Base-by-base conservation (phyloP, 441 rosid species). In the Syzygium syzygioides region DNA sequence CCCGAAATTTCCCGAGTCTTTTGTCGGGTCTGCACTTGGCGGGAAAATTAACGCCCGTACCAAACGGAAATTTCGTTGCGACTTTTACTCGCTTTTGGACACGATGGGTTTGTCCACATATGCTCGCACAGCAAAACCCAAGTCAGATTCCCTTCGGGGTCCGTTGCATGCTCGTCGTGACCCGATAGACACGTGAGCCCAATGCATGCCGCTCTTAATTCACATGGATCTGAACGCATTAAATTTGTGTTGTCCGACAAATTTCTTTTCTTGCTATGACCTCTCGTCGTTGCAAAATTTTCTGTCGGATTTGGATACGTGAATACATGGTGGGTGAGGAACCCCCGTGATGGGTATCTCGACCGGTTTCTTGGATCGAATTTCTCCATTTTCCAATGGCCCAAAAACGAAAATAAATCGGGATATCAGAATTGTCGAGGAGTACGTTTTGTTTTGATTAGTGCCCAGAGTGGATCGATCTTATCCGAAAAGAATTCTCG, bases 161-260 rank as follows among this genome's bases (percentile, higher is more conserved):
- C 25, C 83, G 83, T 23, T 8, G 48, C 41, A 14, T 0, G 2
- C 7, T 60, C 68, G 34, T 13, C 28, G 34, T 2, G 64, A 64
- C 18, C 34, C 15, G 37, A 30, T n/a, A 2, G 37, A 2, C 76
- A 2, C 37, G 2, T 2, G 76, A 64, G 18, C 15, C 76, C 76
- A 17, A 64, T 30, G 2, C 71, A 30, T 8, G 14, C n/a, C 10
- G 18, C 30, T 15, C 71, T 62, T 10, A 4, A n/a, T n/a, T 34
- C 4, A 0, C 32, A 30, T 0, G 34, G 14, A n/a, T 6, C 2
- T 30, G 6, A n/a, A n/a, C 18, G 10, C n/a, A 14, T n/a, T 62
- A 34, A 1, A 30, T 62, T n/a, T 0, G 37, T 37, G 1, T 54
- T 4, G 17, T 17, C 7, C 3, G 20, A 6, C 3, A 5, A 54